phyloP scores from a whole-genome alignment of 139 green algal genomes.

The Chlamydomonas sp. region DNA sequence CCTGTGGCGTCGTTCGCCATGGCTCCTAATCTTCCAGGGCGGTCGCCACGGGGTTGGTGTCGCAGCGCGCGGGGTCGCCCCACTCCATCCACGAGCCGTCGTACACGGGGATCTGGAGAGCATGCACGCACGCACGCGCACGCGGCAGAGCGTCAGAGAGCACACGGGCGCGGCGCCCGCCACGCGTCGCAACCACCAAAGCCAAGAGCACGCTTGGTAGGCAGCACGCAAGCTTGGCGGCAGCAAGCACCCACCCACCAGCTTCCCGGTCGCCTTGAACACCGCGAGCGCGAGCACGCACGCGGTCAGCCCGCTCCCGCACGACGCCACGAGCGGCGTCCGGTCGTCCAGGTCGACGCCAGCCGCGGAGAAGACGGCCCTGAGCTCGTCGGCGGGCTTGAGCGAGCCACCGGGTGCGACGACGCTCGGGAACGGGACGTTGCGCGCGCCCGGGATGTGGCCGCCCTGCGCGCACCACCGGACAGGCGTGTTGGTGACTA shows the following conservation, averaged over 20 bases:
- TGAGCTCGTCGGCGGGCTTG: slow-evolving; percentile 50
- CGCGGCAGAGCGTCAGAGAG: not conserved
- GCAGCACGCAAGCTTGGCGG: no score
- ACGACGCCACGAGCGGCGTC: slow-evolving; percentile 55
- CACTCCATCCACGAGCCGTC: slow-evolving; percentile 96
- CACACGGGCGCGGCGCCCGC: no score
- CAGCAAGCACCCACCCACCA: no score
- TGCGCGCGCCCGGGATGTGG: slow-evolving; percentile 73
- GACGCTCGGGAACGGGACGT: slow-evolving; percentile 72
- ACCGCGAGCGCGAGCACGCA: slow-evolving; percentile 78
- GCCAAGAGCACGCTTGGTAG: no score
- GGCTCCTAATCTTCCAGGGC: no score
- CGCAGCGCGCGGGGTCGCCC: no score
- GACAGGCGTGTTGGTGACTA: no score
- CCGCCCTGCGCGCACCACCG: no score
- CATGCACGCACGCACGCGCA: not conserved
- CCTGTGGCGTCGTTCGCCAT: no score
- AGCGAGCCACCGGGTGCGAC: slow-evolving; percentile 30
- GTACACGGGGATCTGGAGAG: slow-evolving; percentile 67
- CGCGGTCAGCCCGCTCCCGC: slow-evolving; percentile 86
- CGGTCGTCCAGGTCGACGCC: slow-evolving; percentile 40
- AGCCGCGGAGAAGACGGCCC: slow-evolving; percentile 45
- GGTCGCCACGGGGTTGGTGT: no score
- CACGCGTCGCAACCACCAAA: no score
- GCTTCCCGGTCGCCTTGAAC: slow-evolving; percentile 34